Evolutionary conservation across 176 grass and related monocot species (phyloP), one percentile per base, ranked within the genome.

Genomic region (Triticum dicoccoides): DNA sequence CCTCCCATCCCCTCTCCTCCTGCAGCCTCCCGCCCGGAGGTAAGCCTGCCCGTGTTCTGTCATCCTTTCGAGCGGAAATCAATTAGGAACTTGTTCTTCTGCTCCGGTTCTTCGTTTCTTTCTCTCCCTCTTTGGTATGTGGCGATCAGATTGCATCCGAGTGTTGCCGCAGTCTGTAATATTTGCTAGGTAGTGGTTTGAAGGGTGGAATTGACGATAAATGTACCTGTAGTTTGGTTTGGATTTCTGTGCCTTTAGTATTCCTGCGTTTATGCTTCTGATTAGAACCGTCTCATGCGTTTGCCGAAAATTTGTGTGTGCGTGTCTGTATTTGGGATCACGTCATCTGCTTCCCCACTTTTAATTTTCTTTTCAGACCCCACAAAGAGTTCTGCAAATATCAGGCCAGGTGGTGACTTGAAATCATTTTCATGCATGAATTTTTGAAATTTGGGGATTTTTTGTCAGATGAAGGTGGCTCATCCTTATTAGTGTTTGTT

Each of bases 1-100:
- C 27, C 59, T 14, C 20, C 66, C 45, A 32, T 14, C 69, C 58
- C 33, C 62, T 68, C 41, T 75, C 87, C 33, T 35, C 34, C 45
- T 78, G 67, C 62, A 85, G 58, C 76, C 76, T 84, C 82, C 82
- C 82, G 83, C 87, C 71, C 56, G 58, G 82, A 84, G 87, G 87
- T 89, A 84, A 24, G 79, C 62, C 24, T 30, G 11, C 75, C 32
- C 66, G 13, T 69, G 7, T 10, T 69, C 66, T 9, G 1, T 14
- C 8, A 73, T 24, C 25, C 73, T 76, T 45, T 20, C 41, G 5
- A 21, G 12, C 11, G 17, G 30, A 49, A 54, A 15, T 68, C 32
- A 6, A 0, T 70, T 14, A 33, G 11, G n/a, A 13, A 45, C 39
- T 3, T n/a, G 33, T 38, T 69, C 32, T 21, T 69, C 37, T 72